Conservation (phyloP, 1,139 yeast genomes). For the Hyphopichia fennica region DNA sequence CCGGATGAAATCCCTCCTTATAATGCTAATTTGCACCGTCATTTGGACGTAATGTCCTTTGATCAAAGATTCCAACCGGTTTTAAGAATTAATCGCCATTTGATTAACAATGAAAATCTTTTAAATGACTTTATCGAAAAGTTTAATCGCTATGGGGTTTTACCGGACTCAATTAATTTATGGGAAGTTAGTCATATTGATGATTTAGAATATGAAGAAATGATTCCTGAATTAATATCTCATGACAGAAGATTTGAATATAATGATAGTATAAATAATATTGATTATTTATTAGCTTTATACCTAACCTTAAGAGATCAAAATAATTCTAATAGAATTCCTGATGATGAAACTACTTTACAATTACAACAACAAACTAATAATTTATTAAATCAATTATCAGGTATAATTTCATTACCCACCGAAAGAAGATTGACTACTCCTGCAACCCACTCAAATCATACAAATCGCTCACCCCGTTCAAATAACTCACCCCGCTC, state of each 20-base stretch:
- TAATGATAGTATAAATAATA: background rate
- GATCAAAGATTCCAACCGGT: constrained; percentile 44
- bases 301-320: constrained; percentile 9
- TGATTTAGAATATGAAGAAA: constrained; percentile 32
- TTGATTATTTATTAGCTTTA: constrained; percentile 8
- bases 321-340: background rate
- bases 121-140: constrained; percentile 26
- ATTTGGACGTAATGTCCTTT: constrained; percentile 39
- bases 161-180: constrained; percentile 35
- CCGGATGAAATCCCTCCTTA: constrained; percentile 40
- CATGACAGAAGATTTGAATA: constrained; percentile 1
- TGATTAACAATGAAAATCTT: constrained; percentile 27
- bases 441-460: no score
- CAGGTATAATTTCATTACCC: background rate
- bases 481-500: background rate
- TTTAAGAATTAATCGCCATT: constrained; percentile 33
- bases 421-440: background rate
- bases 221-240: constrained; percentile 32
- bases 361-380: background rate
- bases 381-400: background rate
- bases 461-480: no score
- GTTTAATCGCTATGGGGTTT: constrained; percentile 25
- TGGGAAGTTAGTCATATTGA: constrained; percentile 42
- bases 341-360: background rate
- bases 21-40: constrained; percentile 33